phyloP scores from a whole-genome alignment of 495 filamentous ascomycete genomes.

The Massariosphaeria phaeospora region DNA sequence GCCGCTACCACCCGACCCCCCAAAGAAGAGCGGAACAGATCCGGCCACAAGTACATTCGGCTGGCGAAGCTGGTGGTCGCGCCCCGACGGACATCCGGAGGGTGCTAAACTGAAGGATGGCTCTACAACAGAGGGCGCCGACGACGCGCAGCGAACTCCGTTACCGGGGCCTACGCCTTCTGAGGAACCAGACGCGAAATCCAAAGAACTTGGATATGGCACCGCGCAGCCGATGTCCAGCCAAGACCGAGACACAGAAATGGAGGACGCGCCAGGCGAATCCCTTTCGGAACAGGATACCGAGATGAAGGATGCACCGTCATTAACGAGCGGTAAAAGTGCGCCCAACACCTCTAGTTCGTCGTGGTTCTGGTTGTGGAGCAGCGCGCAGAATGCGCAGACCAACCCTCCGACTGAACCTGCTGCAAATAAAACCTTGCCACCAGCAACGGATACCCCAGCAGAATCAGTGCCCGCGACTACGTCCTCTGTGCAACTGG shows the following conservation, averaged over 20 bases:
- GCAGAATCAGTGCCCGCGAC: neutral
- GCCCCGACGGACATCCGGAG: conserved; percentile 40
- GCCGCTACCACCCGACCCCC: conserved; percentile 30
- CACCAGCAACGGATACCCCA: neutral
- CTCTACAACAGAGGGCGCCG: conserved; percentile 2
- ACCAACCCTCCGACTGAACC: conserved; percentile 19
- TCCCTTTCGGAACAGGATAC: neutral
- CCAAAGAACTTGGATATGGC: conserved; percentile 10
- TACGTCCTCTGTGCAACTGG: neutral
- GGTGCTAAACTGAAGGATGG: conserved; percentile 21
- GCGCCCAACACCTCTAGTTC: conserved; percentile 16
- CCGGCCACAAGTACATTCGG: conserved; percentile 9
- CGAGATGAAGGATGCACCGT: conserved; percentile 4
- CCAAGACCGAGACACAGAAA: conserved; percentile 5
- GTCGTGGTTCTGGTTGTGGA: conserved; percentile 42
- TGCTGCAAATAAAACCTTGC: no score
- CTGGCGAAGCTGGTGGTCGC: conserved; percentile 44
- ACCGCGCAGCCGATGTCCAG: neutral
- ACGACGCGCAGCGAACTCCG: conserved; percentile 32
- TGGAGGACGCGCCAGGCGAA: conserved; percentile 4
- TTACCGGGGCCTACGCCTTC: conserved; percentile 27
- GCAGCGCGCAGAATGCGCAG: conserved; percentile 38
- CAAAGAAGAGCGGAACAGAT: conserved; percentile 17
- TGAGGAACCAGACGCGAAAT: conserved; percentile 16
- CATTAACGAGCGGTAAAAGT: neutral